phyloP scores from a whole-genome alignment of 768 basidiomycete genomes.

The Leucosporidium creatinivorum region DNA sequence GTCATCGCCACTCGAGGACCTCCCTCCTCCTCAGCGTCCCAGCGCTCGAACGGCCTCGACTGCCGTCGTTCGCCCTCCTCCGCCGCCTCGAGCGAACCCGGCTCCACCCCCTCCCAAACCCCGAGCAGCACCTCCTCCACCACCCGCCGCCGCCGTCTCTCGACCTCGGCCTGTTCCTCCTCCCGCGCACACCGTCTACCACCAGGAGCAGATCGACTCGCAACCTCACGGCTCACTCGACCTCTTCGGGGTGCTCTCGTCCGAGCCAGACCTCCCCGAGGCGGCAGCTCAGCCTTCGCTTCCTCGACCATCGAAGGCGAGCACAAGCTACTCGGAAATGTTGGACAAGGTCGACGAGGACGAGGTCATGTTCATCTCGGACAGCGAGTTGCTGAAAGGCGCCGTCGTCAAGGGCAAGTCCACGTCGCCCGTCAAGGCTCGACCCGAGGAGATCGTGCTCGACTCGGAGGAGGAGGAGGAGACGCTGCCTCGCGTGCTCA shows the following conservation, averaged over 20 bases:
- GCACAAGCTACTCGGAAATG: conserved; percentile 1
- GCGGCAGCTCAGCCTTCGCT: neutral
- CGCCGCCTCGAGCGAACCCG: no score
- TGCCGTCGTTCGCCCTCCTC: no score
- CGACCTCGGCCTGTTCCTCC: neutral
- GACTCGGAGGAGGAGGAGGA: conserved; percentile 20
- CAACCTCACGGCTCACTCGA: neutral
- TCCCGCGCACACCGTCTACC: neutral
- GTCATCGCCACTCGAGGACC: no score
- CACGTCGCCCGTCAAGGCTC: neutral
- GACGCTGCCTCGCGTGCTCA: neutral
- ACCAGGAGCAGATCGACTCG: neutral
- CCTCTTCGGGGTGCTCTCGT: conserved; percentile 1
- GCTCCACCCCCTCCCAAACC: no score
- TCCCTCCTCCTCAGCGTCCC: no score
- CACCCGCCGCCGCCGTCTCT: neutral
- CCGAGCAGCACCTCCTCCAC: no score
- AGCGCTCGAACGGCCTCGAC: no score
- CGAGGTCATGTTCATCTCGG: conserved; percentile 9
- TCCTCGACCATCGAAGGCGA: neutral
- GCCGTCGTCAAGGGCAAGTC: conserved; percentile 9
- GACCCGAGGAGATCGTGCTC: conserved; percentile 7
- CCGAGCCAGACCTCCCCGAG: neutral
- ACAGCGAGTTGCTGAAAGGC: conserved; percentile 20
- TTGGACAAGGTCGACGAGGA: conserved; percentile 8